phyloP scores from a whole-genome alignment of 139 green algal genomes.

The Coccomyxa sp. region DNA sequence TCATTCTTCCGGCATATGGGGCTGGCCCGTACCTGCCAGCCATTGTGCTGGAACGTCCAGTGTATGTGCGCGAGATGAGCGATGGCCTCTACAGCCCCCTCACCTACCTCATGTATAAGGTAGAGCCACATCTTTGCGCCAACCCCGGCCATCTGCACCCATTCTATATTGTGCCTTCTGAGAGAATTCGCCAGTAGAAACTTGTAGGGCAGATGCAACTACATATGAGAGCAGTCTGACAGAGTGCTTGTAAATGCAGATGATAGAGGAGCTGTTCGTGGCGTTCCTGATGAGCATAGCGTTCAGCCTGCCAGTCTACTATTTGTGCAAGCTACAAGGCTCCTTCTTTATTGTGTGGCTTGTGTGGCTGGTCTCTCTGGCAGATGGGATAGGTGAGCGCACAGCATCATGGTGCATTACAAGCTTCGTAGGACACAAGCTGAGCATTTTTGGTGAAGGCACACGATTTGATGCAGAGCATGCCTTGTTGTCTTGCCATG shows the following conservation, averaged over 20 bases:
- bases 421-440: background rate
- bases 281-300: slow-evolving; percentile 23
- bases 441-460: background rate
- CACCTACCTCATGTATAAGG: slow-evolving; percentile 63
- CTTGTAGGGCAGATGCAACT: background rate
- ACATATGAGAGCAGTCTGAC: background rate
- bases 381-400: slow-evolving; percentile 40
- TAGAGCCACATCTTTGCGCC: background rate
- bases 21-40: slow-evolving; percentile 73
- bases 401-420: background rate
- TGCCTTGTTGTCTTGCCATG: background rate
- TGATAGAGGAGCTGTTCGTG: slow-evolving; percentile 20
- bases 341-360: slow-evolving; percentile 63
- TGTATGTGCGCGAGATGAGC: slow-evolving; percentile 73
- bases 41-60: slow-evolving; percentile 69
- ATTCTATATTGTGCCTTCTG: background rate
- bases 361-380: slow-evolving; percentile 47
- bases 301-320: slow-evolving; percentile 20
- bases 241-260: background rate
- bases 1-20: slow-evolving; percentile 67
- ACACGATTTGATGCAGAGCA: background rate
- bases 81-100: slow-evolving; percentile 73
- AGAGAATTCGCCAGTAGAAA: background rate
- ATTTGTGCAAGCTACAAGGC: slow-evolving; percentile 49
- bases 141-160: background rate